Conservation (phyloP, 805 yeast species). For the Kazachstania psychrophila region DNA sequence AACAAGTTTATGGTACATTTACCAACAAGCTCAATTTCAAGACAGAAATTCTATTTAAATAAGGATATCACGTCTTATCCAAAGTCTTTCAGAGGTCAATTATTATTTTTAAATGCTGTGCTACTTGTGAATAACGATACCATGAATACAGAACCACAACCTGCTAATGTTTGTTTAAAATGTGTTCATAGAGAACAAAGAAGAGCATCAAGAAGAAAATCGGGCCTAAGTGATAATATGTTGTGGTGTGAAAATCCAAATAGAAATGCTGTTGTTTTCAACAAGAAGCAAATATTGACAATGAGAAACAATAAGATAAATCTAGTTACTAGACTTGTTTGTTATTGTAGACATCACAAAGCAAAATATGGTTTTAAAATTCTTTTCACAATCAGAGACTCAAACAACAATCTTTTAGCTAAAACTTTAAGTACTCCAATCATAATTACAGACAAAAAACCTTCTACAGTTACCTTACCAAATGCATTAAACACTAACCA, state of each 20-base stretch:
- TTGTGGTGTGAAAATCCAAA: slow-evolving; percentile 70
- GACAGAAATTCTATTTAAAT: slow-evolving; percentile 68
- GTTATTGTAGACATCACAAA: slow-evolving; percentile 93
- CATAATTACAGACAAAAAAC: slow-evolving; percentile 92
- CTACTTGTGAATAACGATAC: slow-evolving; percentile 39
- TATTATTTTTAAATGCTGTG: slow-evolving; percentile 66
- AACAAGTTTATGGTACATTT: slow-evolving; percentile 62
- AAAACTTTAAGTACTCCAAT: slow-evolving; percentile 63
- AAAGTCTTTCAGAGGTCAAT: slow-evolving; percentile 40
- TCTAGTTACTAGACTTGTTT: slow-evolving; percentile 69
- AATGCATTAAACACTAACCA: neutral
- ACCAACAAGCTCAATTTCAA: slow-evolving; percentile 81
- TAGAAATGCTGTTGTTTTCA: slow-evolving; percentile 81
- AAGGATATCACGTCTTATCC: slow-evolving; percentile 35
- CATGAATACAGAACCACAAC: slow-evolving; percentile 16
- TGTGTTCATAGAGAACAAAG: slow-evolving; percentile 91
- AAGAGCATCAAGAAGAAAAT: slow-evolving; percentile 86
- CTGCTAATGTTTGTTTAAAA: slow-evolving; percentile 71
- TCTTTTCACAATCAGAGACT: slow-evolving; percentile 56
- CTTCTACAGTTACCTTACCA: slow-evolving; percentile 25
- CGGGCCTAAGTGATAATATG: slow-evolving; percentile 61
- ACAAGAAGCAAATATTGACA: slow-evolving; percentile 79
- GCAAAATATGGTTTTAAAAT: slow-evolving; percentile 79
- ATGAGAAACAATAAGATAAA: slow-evolving; percentile 31
- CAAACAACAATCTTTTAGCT: slow-evolving; percentile 55